Conservation (phyloP, 768 basidiomycete genomes). For the Cystoderma amianthinum region DNA sequence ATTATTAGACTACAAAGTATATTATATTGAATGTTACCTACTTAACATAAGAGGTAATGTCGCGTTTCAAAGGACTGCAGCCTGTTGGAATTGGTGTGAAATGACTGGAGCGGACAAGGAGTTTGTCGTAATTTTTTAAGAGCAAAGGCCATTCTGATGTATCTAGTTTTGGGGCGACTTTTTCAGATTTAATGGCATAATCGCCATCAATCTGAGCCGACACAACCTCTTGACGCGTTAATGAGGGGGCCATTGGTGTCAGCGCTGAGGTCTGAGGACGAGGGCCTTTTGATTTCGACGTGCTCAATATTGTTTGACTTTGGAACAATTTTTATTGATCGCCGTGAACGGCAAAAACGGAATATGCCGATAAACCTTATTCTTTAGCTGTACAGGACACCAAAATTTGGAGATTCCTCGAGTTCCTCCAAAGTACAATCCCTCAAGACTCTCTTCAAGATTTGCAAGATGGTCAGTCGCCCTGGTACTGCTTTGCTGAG, state of each 20-base stretch:
- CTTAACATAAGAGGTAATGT: slow-evolving; percentile 90
- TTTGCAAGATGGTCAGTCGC: slow-evolving; percentile 58
- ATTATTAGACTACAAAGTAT: not conserved
- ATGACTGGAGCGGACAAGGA: slow-evolving; percentile 90
- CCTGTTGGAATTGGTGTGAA: slow-evolving; percentile 97
- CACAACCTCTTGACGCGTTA: slow-evolving; percentile 64
- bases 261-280: not conserved
- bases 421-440: not conserved
- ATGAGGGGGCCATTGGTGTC: slow-evolving; percentile 34
- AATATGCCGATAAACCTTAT: too few relatives aligned
- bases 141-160: slow-evolving; percentile 98
- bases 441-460: slow-evolving; percentile 2
- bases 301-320: too few relatives aligned
- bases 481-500: slow-evolving; percentile 75
- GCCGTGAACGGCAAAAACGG: too few relatives aligned
- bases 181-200: slow-evolving; percentile 78
- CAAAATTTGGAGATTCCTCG: too few relatives aligned
- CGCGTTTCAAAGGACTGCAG: slow-evolving; percentile 91
- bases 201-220: slow-evolving; percentile 71
- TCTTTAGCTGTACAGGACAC: not conserved
- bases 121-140: slow-evolving; percentile 98
- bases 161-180: slow-evolving; percentile 68
- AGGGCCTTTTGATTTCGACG: too few relatives aligned
- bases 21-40: slow-evolving; percentile 21
- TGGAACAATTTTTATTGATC: too few relatives aligned